These are phyloP conservation scores for Mycena albidolilacea DNA, from an alignment of 768 basidiomycete species.

Conservation along the genomic window DNA sequence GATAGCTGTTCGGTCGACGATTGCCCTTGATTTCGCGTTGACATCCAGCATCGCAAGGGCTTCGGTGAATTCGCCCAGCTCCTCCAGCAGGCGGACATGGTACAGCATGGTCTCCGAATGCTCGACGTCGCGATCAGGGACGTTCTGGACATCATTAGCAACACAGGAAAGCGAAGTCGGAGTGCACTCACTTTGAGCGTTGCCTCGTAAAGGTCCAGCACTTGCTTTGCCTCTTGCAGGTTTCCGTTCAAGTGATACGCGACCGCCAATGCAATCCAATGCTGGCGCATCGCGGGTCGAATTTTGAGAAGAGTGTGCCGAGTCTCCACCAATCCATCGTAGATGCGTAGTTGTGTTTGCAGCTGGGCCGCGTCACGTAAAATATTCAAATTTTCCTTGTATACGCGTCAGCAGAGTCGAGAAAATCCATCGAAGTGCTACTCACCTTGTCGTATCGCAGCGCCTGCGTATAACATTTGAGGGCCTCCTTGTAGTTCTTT, in stretches of 20 bases:
- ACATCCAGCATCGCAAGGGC: conserved; percentile 76
- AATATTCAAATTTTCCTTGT: conserved; percentile 94
- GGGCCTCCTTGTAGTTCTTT: conserved; percentile 94
- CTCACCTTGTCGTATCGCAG: conserved; percentile 90
- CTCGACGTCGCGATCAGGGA: conserved; percentile 85
- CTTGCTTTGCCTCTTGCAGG: conserved; percentile 74
- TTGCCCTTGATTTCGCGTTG: conserved; percentile 72
- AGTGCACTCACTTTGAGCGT: conserved; percentile 75
- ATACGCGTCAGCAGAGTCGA: conserved; percentile 10
- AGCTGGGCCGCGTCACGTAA: conserved; percentile 91
- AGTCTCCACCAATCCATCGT: conserved; percentile 83
- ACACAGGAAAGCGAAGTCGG: not conserved
- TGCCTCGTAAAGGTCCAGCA: conserved; percentile 79
- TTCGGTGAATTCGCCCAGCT: conserved; percentile 72
- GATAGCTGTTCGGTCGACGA: conserved; percentile 80
- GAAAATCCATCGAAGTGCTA: conserved; percentile 16
- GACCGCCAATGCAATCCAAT: conserved; percentile 92
- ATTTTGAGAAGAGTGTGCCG: conserved; percentile 85
- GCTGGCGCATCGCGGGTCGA: conserved; percentile 86
- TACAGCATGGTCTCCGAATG: conserved; percentile 88
- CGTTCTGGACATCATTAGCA: conserved; percentile 62
- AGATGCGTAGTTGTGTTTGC: conserved; percentile 89
- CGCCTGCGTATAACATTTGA: conserved; percentile 93
- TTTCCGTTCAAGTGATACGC: conserved; percentile 91
- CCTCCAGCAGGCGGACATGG: conserved; percentile 81